Evolutionary conservation across 202 grass and related monocot species (phyloP), one percentile per base, ranked within the genome.

Genomic region (Panicum hallii): DNA sequence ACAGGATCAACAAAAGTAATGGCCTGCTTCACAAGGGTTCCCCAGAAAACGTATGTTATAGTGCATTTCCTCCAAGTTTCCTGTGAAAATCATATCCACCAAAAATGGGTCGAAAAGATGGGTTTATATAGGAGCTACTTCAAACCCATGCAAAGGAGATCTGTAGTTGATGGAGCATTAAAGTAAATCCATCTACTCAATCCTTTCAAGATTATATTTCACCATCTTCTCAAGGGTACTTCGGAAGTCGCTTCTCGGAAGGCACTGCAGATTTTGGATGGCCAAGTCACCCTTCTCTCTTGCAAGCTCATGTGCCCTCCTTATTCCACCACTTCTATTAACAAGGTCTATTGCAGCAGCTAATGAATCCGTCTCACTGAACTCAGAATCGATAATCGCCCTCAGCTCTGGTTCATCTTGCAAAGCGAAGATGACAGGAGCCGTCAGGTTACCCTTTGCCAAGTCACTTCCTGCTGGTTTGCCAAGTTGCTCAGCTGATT

Each of bases 201-300:
- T 91, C 78, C 91, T 91, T 82, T 99, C 84, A 62, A 99, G 97
- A 78, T 96, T 99, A 63, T 92, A 99, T 60, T 74, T 94, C 63
- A 99, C 88, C 72, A 96, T 84, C 23, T 86, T 90, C 84, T 99
- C 86, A 22, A 96, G 97, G 0, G 97, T 86, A 22, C 75, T 92
- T 79, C 79, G 96, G 58, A 94, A 94, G 38, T 88, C 57, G 7
- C 97, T 87, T 47, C 86, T 54, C 3, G 91, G 97, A 81, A 99
- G 87, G 70, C 91, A 89, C 79, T 94, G 84, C 78, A 99, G 75
- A 63, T 87, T 92, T 56, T 85, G 74, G 4, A 94, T 78, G 2
- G 97, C 91, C 55, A 92, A 34, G 43, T 94, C 89, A 22, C 73
- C 97, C 74, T 96, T 96, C 67, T 94, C 90, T 87, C 89, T 91